phyloP scores from a whole-genome alignment of 2,329 filamentous ascomycete species.

The Alternaria sp. region DNA sequence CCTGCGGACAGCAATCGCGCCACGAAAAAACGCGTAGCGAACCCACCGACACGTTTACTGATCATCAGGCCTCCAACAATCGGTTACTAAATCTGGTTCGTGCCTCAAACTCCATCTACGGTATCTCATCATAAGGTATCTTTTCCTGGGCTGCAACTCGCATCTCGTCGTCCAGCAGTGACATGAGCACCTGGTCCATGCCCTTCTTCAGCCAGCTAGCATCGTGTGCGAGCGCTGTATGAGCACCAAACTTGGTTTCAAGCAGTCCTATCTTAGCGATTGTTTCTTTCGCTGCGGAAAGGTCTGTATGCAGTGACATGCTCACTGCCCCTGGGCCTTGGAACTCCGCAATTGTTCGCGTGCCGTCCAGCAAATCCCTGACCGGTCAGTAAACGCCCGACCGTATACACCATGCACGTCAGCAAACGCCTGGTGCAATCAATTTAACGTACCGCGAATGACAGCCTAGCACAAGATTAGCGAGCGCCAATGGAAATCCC shows the following conservation, averaged over 20 bases:
- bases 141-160: conserved; percentile 24
- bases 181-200: conserved; percentile 35
- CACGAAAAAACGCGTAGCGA: no score
- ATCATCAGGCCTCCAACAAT: neutral
- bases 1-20: no score
- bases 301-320: conserved; percentile 37
- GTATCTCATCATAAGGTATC: conserved; percentile 23
- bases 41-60: no score
- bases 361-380: conserved; percentile 39
- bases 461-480: conserved; percentile 17
- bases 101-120: neutral
- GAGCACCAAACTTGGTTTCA: conserved; percentile 31
- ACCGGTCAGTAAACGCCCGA: neutral
- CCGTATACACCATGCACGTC: neutral
- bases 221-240: conserved; percentile 42
- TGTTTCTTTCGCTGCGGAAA: conserved; percentile 32
- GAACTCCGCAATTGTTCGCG: conserved; percentile 36
- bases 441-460: conserved; percentile 34
- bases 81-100: neutral
- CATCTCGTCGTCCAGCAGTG: conserved; percentile 36
- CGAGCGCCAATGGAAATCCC: neutral
- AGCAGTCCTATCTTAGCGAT: conserved; percentile 33
- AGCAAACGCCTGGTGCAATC: neutral
- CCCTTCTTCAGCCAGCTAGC: conserved; percentile 37
- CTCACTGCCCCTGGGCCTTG: conserved; percentile 25